phyloP scores from a whole-genome alignment of 805 yeast genomes.

The Schizosaccharomyces lindneri region DNA sequence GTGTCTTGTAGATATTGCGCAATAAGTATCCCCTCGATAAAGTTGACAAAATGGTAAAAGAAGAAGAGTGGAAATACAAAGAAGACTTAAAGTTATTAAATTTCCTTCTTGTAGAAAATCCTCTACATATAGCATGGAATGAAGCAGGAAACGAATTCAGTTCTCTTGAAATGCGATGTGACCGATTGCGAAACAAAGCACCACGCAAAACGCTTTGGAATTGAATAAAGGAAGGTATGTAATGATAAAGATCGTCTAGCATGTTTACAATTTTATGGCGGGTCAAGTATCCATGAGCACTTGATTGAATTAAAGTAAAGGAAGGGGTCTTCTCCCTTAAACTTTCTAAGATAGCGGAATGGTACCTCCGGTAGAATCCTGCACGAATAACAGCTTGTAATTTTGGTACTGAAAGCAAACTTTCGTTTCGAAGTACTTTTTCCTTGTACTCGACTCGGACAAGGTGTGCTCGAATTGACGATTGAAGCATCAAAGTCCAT shows the following conservation, averaged over 20 bases:
- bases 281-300: conserved; percentile 3
- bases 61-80: conserved; percentile 5
- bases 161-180: neutral
- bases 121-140: neutral
- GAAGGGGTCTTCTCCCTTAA: neutral
- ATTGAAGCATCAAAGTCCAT: conserved; percentile 5
- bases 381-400: neutral
- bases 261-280: conserved; percentile 9
- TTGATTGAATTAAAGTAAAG: conserved; percentile 2
- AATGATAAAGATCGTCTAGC: conserved; percentile 13
- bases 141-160: neutral
- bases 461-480: conserved; percentile 6
- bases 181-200: neutral
- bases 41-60: conserved; percentile 28
- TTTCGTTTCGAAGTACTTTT: neutral
- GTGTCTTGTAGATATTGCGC: conserved; percentile 6
- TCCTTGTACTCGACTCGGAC: conserved; percentile 3
- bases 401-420: neutral
- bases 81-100: neutral
- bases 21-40: conserved; percentile 22
- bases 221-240: conserved; percentile 8
- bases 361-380: neutral
- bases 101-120: neutral
- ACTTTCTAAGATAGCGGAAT: neutral
- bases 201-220: conserved; percentile 20